Evolutionary conservation across 352 stramenopile genomes (phyloP), one percentile per base, ranked within the genome.

Genomic region (Halophytophthora batemanensis): DNA sequence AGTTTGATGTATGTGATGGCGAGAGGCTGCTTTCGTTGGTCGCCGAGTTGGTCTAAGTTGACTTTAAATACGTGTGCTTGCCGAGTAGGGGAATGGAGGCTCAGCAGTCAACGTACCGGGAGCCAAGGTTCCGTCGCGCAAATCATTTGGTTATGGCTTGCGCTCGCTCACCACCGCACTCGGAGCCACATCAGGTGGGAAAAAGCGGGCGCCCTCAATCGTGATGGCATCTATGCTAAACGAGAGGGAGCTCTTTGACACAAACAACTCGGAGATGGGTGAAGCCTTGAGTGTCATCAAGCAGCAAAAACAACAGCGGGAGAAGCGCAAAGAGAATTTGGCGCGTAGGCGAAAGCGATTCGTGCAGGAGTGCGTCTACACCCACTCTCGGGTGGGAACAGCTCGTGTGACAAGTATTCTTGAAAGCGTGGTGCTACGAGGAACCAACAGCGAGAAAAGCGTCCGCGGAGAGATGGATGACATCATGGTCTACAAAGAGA

Each of bases 401-500:
- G 55, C 51, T 6, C 56, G 72, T 15, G 66, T 67, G n/a, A 52
- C 49, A n/a, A 56, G 49, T 14, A 53, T 66, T 19, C 51, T 91
- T 12, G 68, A 87, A 33, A 37, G 58, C 11, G 45, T 81, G 3
- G 61, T 86, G 11, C 43, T 74, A n/a, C 70, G 73, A 17, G 48
- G 56, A 35, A 90, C 80, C 2, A 71, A 72, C 17, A 66, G 53
- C 4, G 82, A 93, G 19, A 59, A 60, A 11, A 66, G 70, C 0
- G 44, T 79, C 1, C 53, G 57, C 3, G 43, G 60, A 4, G 64
- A 73, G 37, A 73, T 83, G 37, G 54, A 59, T n/a, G 68, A 73
- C 29, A 74, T 91, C 23, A 31, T 86, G 6, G 40, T 71, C 10
- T 93, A 86, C 73, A 90, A 88, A 42, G 64, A 85, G 19, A 66